Evolutionary conservation across 2,329 filamentous ascomycete genomes (phyloP), one percentile per base, ranked within the genome.

Genomic region (Phyllosticta paracitricarpa): DNA sequence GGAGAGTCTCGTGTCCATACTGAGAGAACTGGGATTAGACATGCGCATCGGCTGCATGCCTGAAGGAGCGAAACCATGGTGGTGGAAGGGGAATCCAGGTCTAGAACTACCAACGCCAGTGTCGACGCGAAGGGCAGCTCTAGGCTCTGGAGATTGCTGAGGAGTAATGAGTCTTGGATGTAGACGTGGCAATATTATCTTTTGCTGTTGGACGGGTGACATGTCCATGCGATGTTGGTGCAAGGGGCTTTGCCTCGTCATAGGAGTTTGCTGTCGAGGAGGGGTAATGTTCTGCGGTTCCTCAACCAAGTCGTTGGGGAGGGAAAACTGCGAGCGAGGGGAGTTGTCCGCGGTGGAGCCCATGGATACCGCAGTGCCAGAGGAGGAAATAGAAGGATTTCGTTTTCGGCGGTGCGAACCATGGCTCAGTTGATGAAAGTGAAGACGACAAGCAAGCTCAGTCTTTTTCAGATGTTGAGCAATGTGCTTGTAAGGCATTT

Each of bases 401-500:
- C 89, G 84, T 80, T 89, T 90, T 72, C 89, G 87, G 68, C 89
- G 86, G 76, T 89, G 89, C 78, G 84, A 89, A 62, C 89, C 89
- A 72, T 91, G 89, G 65, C 87, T 91, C 65, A 94, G 82, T 71
- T 94, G 89, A 70, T 95, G 89, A 72, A 90, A 93, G 75, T 94
- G 90, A 64, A 95, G 82, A 65, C 90, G 89, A 77, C 89, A 95
- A 56, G 89, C 89, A 63, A 94, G 80, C 77, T 94, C 89, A 0
- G 89, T 94, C 80, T 94, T 95, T 77, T 91, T 90, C 67, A 94
- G 78, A 68, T 92, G 87, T 63, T 87, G 84, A 62, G 89, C 89
- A 71, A 94, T 94, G 72, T 93, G 89, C 80, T 93, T 94, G 77
- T 94, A 94, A 0, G 89, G 89, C 85, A 93, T 91, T 77, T 93